Base-by-base conservation (phyloP, 176 grass and related monocot genomes). In the Rhynchospora breviuscula region DNA sequence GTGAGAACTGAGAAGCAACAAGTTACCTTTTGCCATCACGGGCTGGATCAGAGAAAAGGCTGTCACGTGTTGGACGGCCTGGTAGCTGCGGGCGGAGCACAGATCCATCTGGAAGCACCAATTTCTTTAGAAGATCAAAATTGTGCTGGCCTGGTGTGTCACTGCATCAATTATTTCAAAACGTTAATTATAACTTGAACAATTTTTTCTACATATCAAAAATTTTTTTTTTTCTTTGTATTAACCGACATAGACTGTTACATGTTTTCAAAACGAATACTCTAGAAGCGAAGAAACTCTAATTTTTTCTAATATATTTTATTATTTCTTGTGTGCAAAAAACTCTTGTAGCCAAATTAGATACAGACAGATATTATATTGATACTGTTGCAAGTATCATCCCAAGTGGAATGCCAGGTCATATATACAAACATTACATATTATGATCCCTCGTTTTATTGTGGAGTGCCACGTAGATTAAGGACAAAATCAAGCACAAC, bases 31-130 rank as follows among this genome's bases (percentile, higher is more conserved):
- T 81, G 56, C 92, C 88, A 48, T 97, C 90, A 23, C 92, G 88
- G 15, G 90, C 87, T 14, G 94, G 92, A 79, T 97, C 94, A 69
- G 83, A 86, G 87, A 97, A 94, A 84, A 97, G 94, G 88, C 92
- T 88, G 61, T 97, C 94, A 0, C 84, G 87, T 0, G 92, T 94
- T 2, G 94, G 94, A 2, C 94, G 80, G 18, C 90, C 94, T 3
- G 90, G 94, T 14, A 92, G 87, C 63, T 61, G 87, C 4, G 92
- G 88, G 2, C 92, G 87, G 59, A 97, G 88, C 33, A 94, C 87
- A n/a, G 92, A 88, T 6, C 92, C 92, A 40, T 97, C 92, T 15
- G 94, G 92, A 22, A 97, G 87, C 3, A 97, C 92, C 4, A 97
- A 78, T 84, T 89, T 92, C 76, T 33, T 92, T n/a, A 97, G 87